phyloP scores from a whole-genome alignment of 108 stramenopile genomes.

The Nitzschia sp. region DNA sequence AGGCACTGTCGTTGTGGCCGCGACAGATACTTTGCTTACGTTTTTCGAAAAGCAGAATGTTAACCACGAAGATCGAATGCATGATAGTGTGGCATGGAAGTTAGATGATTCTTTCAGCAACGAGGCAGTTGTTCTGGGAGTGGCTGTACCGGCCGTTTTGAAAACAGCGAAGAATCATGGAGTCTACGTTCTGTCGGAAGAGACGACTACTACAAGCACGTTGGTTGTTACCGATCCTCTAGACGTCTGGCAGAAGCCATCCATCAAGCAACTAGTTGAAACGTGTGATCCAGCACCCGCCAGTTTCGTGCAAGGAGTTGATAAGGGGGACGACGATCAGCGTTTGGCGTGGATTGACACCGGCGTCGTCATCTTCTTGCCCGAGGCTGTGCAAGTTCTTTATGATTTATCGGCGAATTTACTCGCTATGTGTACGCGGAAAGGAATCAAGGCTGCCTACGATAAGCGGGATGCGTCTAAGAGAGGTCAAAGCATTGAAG shows the following conservation, averaged over 20 bases:
- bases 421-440: slow-evolving; percentile 43
- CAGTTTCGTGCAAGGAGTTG: slow-evolving; percentile 6
- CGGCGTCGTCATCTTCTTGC: slow-evolving; percentile 71
- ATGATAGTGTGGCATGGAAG: background rate
- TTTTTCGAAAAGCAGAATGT: slow-evolving; percentile 21
- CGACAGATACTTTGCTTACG: slow-evolving; percentile 63
- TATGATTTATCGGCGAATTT: slow-evolving; percentile 33
- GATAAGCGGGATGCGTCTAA: background rate
- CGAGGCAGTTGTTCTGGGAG: slow-evolving; percentile 49
- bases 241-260: slow-evolving; percentile 68
- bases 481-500: slow-evolving; percentile 21
- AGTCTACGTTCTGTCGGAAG: slow-evolving; percentile 62
- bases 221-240: slow-evolving; percentile 13
- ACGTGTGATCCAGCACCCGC: slow-evolving; percentile 25
- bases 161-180: slow-evolving; percentile 80
- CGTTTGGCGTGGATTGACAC: slow-evolving; percentile 81
- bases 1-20: slow-evolving; percentile 68
- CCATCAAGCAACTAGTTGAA: slow-evolving; percentile 39
- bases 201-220: background rate
- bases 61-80: background rate
- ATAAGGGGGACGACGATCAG: slow-evolving; percentile 5
- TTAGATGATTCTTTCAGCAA: background rate
- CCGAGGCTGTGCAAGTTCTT: slow-evolving; percentile 49
- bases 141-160: slow-evolving; percentile 77
- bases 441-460: slow-evolving; percentile 41